Evolutionary conservation across 371 early-diverging fungal genomes (phyloP).

Genomic region (Batrachochytrium dendrobatidis): DNA sequence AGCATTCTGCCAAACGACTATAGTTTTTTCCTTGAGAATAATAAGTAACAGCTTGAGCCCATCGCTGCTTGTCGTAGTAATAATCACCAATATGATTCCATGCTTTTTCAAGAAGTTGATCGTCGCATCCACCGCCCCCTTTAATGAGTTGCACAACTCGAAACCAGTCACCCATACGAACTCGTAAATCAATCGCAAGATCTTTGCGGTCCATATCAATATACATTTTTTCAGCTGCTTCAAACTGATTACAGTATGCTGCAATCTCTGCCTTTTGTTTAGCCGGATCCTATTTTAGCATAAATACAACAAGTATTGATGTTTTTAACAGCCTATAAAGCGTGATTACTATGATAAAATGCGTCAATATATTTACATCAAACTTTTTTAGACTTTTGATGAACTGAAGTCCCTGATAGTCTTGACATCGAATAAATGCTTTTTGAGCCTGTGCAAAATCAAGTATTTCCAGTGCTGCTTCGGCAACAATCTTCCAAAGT

Average conservation of each 20-base stretch:
- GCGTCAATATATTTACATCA: conserved; percentile 20
- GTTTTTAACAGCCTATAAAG: not conserved
- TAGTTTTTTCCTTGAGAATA: conserved; percentile 41
- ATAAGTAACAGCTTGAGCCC: conserved; percentile 44
- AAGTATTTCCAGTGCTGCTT: conserved; percentile 37
- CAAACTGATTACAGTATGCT: conserved; percentile 33
- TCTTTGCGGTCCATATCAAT: conserved; percentile 48
- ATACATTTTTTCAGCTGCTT: conserved; percentile 41
- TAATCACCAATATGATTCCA: conserved; percentile 47
- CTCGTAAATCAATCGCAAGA: conserved; percentile 44
- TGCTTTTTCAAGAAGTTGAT: conserved; percentile 40
- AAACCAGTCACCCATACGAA: conserved; percentile 46
- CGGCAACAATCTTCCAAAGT: conserved; percentile 45
- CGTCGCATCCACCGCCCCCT: conserved; percentile 40
- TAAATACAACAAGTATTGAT: not conserved
- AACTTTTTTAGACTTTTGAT: conserved; percentile 40
- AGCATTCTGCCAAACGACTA: conserved; percentile 37
- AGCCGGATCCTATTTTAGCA: conserved; percentile 16
- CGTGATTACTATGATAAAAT: not conserved
- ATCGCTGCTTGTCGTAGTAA: conserved; percentile 39
- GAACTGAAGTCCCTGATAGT: conserved; percentile 43
- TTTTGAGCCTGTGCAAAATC: conserved; percentile 38
- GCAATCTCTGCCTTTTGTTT: conserved; percentile 45
- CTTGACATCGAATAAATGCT: conserved; percentile 33
- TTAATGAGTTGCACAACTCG: conserved; percentile 47